Conservation (phyloP, 164 flowering plant species). For the Vitis amurensis region DNA sequence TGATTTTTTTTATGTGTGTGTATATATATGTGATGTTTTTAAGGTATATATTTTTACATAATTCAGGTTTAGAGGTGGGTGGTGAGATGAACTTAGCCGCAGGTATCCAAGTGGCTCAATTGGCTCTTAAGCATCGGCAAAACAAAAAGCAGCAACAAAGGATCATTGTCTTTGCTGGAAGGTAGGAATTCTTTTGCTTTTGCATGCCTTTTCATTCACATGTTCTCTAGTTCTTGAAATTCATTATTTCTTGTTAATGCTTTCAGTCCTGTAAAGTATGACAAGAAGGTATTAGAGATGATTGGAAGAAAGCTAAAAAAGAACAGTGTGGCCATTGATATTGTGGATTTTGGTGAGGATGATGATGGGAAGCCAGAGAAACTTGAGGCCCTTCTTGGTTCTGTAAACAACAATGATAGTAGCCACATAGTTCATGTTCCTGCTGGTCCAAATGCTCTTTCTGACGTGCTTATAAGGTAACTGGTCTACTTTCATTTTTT, state of each 20-base stretch:
- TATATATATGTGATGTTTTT: neutral
- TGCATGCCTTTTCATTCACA: neutral
- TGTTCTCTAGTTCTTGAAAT: neutral
- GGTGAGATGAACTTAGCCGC: slow-evolving; percentile 94
- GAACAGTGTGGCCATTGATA: slow-evolving; percentile 93
- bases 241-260: slow-evolving; percentile 1
- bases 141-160: slow-evolving; percentile 96
- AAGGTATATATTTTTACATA: neutral
- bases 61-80: slow-evolving; percentile 75
- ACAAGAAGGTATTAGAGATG: slow-evolving; percentile 79
- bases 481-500: neutral
- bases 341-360: slow-evolving; percentile 92
- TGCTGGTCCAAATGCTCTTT: slow-evolving; percentile 78
- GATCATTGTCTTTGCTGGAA: slow-evolving; percentile 94
- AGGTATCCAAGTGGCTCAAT: slow-evolving; percentile 88
- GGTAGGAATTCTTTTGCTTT: slow-evolving; percentile 37
- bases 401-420: slow-evolving; percentile 85
- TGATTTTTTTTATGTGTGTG: neutral
- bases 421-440: slow-evolving; percentile 95
- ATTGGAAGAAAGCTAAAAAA: slow-evolving; percentile 89
- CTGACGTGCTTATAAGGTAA: slow-evolving; percentile 91
- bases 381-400: slow-evolving; percentile 79
- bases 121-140: slow-evolving; percentile 96
- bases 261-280: slow-evolving; percentile 81
- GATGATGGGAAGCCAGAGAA: slow-evolving; percentile 87